Evolutionary conservation across 148 eudicot genomes (phyloP).

Genomic region (Drosera capensis): DNA sequence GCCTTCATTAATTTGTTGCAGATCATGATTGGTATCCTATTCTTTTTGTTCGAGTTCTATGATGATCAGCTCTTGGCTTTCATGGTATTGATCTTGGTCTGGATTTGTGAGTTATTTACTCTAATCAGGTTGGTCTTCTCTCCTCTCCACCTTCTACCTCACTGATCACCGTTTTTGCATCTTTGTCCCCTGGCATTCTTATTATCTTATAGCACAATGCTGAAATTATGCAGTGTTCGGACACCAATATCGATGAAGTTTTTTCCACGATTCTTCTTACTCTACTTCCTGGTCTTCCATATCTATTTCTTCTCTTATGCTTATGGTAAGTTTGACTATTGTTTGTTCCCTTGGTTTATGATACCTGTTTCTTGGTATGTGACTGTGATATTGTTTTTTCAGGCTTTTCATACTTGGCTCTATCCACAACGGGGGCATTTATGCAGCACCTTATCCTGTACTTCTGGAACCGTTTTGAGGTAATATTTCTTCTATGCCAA

Average conservation of each 20-base stretch:
- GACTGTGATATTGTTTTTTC: conserved; percentile 6
- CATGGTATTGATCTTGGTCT: conserved; percentile 95
- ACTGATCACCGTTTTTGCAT: neutral
- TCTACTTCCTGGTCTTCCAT: conserved; percentile 91
- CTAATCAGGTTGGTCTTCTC: conserved; percentile 56
- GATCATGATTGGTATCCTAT: conserved; percentile 98
- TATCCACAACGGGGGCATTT: conserved; percentile 89
- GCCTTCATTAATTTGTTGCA: conserved; percentile 22
- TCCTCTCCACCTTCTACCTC: neutral
- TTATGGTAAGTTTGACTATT: conserved; percentile 42
- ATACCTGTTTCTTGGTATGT: conserved; percentile 1
- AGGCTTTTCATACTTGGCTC: conserved; percentile 94
- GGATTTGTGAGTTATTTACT: conserved; percentile 95
- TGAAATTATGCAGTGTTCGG: conserved; percentile 68
- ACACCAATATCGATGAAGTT: conserved; percentile 98
- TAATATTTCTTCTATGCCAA: too few species aligned
- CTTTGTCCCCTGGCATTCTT: neutral
- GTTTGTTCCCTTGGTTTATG: neutral
- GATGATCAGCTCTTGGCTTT: conserved; percentile 97
- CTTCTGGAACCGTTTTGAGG: conserved; percentile 98
- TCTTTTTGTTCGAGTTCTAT: conserved; percentile 93
- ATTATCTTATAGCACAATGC: neutral
- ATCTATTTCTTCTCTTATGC: conserved; percentile 91
- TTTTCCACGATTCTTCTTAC: conserved; percentile 96
- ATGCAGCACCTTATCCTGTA: conserved; percentile 94